Conservation (phyloP, 1,284 basidiomycete species). For the Microbotryum silenes-acaulis region DNA sequence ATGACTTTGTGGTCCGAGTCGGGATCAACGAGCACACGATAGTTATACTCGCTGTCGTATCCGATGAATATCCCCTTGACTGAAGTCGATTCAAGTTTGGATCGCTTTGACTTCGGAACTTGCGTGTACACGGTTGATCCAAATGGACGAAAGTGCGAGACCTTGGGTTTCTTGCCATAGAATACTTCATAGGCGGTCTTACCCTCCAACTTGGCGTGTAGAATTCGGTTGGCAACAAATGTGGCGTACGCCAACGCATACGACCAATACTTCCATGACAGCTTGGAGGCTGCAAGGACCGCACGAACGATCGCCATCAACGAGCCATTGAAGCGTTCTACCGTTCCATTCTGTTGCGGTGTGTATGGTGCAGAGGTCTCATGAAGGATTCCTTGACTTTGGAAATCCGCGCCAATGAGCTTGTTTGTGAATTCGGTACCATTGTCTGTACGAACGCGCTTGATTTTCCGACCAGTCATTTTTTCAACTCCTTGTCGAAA, state of each 20-base stretch:
- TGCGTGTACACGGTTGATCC: background rate
- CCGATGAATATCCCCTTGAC: background rate
- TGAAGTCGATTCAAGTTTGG: background rate
- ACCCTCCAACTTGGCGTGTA: background rate
- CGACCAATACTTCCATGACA: background rate
- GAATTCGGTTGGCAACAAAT: background rate
- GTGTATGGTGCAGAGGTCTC: constrained; percentile 10
- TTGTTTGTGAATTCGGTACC: constrained; percentile 17
- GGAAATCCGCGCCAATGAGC: background rate
- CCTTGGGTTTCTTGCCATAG: background rate
- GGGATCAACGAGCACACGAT: too few relatives aligned
- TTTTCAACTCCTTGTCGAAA: constrained; percentile 25
- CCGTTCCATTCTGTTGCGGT: constrained; percentile 12
- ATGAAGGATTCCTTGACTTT: constrained; percentile 9
- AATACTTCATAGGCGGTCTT: background rate
- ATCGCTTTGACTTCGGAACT: background rate
- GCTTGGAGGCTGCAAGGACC: background rate
- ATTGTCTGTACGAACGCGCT: constrained; percentile 33
- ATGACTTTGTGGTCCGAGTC: too few relatives aligned
- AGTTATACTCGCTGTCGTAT: background rate
- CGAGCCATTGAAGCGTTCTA: background rate
- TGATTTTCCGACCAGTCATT: constrained; percentile 36
- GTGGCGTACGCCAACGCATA: background rate
- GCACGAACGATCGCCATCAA: background rate
- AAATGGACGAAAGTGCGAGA: constrained; percentile 1